Evolutionary conservation across 345 rosid genomes (phyloP).

Genomic region (Corchorus olitorius): DNA sequence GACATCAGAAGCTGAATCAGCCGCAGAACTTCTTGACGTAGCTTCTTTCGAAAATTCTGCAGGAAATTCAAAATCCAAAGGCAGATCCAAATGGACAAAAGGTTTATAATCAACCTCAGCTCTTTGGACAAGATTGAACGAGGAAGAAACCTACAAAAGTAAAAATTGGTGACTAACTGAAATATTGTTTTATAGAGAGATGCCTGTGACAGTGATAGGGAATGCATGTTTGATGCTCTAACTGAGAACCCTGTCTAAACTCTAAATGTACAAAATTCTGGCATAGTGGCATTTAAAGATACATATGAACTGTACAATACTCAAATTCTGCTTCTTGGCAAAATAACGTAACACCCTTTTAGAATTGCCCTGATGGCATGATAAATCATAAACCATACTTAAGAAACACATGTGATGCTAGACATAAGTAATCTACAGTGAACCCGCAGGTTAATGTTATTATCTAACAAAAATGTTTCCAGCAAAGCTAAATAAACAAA

Average conservation of each 20-base stretch:
- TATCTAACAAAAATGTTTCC: neutral
- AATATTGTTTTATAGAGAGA: conserved; percentile 1
- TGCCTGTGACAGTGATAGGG: neutral
- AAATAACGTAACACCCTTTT: neutral
- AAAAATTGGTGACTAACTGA: neutral
- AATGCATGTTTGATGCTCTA: neutral
- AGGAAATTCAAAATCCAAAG: conserved; percentile 40
- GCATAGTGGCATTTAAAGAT: neutral
- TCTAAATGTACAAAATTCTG: neutral
- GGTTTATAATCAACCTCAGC: conserved; percentile 28
- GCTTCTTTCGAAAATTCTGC: conserved; percentile 32
- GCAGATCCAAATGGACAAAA: conserved; percentile 22
- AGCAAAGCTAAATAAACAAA: neutral
- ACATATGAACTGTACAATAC: neutral
- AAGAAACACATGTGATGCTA: neutral
- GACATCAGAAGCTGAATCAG: conserved; percentile 28
- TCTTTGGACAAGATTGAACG: conserved; percentile 32
- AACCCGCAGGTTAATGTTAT: neutral
- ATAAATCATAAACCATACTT: neutral
- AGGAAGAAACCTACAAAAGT: conserved; percentile 18
- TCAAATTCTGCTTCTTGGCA: neutral
- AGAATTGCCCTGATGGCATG: neutral
- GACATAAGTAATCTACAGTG: neutral
- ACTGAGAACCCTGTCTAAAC: neutral
- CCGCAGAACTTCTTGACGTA: conserved; percentile 22